phyloP scores from a whole-genome alignment of 306 rosid genomes.

The Ceratonia siliqua region DNA sequence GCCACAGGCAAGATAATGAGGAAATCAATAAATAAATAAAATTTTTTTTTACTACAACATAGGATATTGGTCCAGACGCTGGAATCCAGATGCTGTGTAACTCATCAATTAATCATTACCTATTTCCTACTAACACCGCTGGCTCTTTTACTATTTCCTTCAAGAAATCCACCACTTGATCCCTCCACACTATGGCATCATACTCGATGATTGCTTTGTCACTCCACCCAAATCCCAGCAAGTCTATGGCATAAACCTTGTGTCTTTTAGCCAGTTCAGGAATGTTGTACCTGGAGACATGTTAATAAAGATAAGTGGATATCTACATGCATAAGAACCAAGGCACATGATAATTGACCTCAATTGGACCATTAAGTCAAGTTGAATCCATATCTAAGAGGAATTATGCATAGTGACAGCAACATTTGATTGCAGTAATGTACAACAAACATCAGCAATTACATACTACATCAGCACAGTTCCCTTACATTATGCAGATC shows the following conservation, averaged over 20 bases:
- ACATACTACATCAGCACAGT: neutral
- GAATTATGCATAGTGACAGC: neutral
- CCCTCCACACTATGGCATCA: constrained; percentile 91
- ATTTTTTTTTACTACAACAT: neutral
- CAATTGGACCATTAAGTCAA: neutral
- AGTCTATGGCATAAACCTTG: constrained; percentile 92
- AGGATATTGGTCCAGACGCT: neutral
- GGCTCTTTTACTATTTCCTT: constrained; percentile 90
- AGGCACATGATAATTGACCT: neutral
- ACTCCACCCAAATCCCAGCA: constrained; percentile 98
- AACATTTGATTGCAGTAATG: neutral
- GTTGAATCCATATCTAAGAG: neutral
- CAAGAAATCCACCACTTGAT: constrained; percentile 84
- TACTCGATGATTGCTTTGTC: constrained; percentile 93
- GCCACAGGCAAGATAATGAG: neutral
- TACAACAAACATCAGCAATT: neutral
- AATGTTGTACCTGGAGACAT: constrained; percentile 71
- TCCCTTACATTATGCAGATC: neutral
- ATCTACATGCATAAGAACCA: constrained; percentile 4
- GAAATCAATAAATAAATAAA: no score
- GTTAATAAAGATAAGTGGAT: neutral
- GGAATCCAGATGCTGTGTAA: constrained; percentile 1
- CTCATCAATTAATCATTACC: constrained; percentile 45
- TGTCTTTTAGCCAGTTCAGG: constrained; percentile 86
- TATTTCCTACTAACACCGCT: constrained; percentile 83